Base-by-base conservation (phyloP, 2,329 filamentous ascomycete genomes). In the Calonectria montana region DNA sequence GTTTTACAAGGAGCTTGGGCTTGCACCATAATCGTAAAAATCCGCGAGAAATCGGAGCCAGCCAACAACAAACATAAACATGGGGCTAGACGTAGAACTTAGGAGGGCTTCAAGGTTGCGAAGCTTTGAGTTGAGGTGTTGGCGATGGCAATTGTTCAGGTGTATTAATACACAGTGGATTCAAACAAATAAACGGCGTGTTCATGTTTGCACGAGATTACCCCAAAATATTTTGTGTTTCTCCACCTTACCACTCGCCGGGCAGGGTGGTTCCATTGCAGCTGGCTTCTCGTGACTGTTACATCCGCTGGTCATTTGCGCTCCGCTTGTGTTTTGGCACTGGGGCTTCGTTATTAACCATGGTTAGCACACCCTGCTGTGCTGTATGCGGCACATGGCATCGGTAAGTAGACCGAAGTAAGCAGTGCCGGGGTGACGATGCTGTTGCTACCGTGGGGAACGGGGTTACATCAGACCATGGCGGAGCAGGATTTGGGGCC, bases 1-100 rank as follows among this genome's bases (percentile, higher is more conserved):
- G 1, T 97, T 97, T 80, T 96, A 96, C 83, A 89, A 90, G 83
- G 94, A 96, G 81, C 85, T 97, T 63, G 94, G 94, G 4, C 77
- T 84, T 47, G 68, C 77, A 21, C 74, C 78, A 8, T 61, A 55
- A 57, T 50, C 68, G 39, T 79, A 65, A 66, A 57, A 65, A 16
- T 15, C 10, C 43, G 27, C 18, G 16, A 9, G 41, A 45, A 23
- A 27, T 13, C 13, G 50, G 43, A 10, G 21, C 9, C 37, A 69
- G 57, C 48, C n/a, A 57, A 23, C 39, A 53, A 16, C 69, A 69
- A 69, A 69, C 50, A 71, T 47, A 76, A 21, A 39, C 10, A 61
- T 37, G 37, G 21, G 29, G 43, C 25, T 62, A 59, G 53, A 63
- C 21, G 25, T 39, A 62, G 37, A 37, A 43, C 18, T 41, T 35